phyloP scores from a whole-genome alignment of 2,329 filamentous ascomycete genomes.

The Phialophora verrucosa region DNA sequence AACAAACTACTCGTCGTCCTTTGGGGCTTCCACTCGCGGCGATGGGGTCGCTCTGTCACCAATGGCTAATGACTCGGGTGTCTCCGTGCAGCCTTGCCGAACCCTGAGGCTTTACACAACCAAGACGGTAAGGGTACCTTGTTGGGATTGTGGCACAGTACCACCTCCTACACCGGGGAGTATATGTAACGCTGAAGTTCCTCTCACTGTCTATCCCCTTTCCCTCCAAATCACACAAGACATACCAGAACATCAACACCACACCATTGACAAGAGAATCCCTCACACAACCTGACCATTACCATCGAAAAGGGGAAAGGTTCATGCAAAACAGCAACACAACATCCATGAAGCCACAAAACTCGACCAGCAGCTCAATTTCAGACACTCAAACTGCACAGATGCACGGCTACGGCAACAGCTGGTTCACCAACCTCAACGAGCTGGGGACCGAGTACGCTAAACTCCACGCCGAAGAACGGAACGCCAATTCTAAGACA shows the following conservation, averaged over 20 bases:
- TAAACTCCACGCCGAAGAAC: constrained; percentile 12
- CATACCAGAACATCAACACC: background rate
- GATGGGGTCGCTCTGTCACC: constrained; percentile 3
- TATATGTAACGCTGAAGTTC: constrained; percentile 4
- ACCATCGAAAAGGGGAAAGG: background rate
- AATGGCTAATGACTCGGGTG: constrained; percentile 4
- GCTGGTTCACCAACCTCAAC: constrained; percentile 32
- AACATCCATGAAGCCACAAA: constrained; percentile 5
- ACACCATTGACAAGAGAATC: background rate
- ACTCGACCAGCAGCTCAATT: constrained; percentile 11
- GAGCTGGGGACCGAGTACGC: constrained; percentile 18
- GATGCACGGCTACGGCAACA: constrained; percentile 31
- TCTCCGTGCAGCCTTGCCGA: constrained; percentile 9
- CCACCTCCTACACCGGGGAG: background rate
- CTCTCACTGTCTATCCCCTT: background rate
- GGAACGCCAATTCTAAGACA: background rate
- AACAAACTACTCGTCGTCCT: background rate
- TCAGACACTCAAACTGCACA: background rate
- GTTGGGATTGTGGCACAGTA: background rate
- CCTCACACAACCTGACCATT: background rate
- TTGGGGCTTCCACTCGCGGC: background rate
- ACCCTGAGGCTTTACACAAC: constrained; percentile 7
- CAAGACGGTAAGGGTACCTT: background rate
- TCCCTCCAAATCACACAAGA: constrained; percentile 1
- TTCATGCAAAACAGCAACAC: background rate